phyloP scores from a whole-genome alignment of 2,329 filamentous ascomycete genomes.

The Claviceps cyperi region DNA sequence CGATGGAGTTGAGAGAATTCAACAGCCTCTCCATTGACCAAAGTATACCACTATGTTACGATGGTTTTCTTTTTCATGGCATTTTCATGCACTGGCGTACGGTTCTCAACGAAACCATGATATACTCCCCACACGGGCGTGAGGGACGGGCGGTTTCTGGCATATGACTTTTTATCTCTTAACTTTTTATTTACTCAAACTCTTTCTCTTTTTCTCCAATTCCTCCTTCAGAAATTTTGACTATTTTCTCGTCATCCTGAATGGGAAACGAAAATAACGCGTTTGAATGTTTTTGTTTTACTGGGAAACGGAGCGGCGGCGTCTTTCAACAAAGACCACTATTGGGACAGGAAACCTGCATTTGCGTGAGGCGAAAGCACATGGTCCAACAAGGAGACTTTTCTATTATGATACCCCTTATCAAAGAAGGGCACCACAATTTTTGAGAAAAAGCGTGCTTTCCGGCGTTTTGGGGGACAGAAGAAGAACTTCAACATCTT shows the following conservation, averaged over 20 bases:
- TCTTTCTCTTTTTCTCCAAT: slow-evolving; percentile 7
- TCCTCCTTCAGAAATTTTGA: slow-evolving; percentile 6
- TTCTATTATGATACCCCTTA: slow-evolving; percentile 27
- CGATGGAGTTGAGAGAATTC: slow-evolving; percentile 19
- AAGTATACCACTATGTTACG: slow-evolving; percentile 15
- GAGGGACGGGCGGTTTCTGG: slow-evolving; percentile 21
- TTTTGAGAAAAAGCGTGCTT: slow-evolving; percentile 18
- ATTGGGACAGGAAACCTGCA: slow-evolving; percentile 20
- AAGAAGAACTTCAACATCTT: slow-evolving; percentile 36
- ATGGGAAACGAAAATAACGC: not conserved
- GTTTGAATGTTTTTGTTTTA: slow-evolving; percentile 13
- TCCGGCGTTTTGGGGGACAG: slow-evolving; percentile 26
- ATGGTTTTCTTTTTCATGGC: slow-evolving; percentile 22
- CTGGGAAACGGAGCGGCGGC: slow-evolving; percentile 23
- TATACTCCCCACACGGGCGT: slow-evolving; percentile 17
- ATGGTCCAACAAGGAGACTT: slow-evolving; percentile 18
- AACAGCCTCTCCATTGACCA: slow-evolving; percentile 23
- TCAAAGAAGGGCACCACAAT: slow-evolving; percentile 17
- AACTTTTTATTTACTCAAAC: slow-evolving; percentile 1
- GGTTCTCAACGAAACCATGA: slow-evolving; percentile 32
- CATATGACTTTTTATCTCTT: slow-evolving; percentile 13
- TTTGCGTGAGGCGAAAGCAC: slow-evolving; percentile 21
- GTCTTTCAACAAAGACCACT: slow-evolving; percentile 34
- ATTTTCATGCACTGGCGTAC: slow-evolving; percentile 26
- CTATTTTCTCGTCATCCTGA: slow-evolving; percentile 9